Percentiles rank a stretch among this genome's conserved stretches.
phyloP scores from a whole-genome alignment of 805 yeast genomes.

The Candida krabiensis region DNA sequence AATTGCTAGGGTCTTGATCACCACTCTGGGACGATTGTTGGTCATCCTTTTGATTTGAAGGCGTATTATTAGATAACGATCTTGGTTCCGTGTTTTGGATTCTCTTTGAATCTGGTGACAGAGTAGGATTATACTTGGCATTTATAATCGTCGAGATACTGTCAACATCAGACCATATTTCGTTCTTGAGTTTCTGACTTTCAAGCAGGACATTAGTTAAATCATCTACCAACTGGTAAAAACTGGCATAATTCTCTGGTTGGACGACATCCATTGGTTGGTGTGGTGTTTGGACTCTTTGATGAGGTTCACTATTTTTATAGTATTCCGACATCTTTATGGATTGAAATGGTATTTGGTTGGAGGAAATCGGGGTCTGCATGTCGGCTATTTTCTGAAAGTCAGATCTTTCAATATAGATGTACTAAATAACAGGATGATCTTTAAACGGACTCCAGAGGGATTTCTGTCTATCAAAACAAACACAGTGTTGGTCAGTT shows the following conservation, averaged over 20 bases:
- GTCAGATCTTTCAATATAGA: no score
- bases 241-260: constrained; percentile 19
- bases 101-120: not conserved
- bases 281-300: constrained; percentile 3
- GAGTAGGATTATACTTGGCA: constrained; percentile 5
- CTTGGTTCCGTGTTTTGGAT: constrained; percentile 1
- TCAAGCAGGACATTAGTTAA: constrained; percentile 17
- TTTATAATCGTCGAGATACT: constrained; percentile 13
- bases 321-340: constrained; percentile 6
- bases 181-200: constrained; percentile 23
- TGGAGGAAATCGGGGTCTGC: not conserved
- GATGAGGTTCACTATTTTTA: constrained; percentile 7
- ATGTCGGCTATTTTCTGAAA: not conserved
- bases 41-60: not conserved
- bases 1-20: constrained; percentile 6
- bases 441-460: not conserved
- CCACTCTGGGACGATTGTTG: not conserved
- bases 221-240: constrained; percentile 25
- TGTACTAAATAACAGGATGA: no score
- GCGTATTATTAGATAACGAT: no score
- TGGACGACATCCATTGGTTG: constrained; percentile 13
- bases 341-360: constrained; percentile 5
- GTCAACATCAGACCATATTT: constrained; percentile 28
- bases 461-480: not conserved
- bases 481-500: not conserved